Base-by-base conservation (phyloP, 257 asterid genomes). In the Nicotiana sylvestris region DNA sequence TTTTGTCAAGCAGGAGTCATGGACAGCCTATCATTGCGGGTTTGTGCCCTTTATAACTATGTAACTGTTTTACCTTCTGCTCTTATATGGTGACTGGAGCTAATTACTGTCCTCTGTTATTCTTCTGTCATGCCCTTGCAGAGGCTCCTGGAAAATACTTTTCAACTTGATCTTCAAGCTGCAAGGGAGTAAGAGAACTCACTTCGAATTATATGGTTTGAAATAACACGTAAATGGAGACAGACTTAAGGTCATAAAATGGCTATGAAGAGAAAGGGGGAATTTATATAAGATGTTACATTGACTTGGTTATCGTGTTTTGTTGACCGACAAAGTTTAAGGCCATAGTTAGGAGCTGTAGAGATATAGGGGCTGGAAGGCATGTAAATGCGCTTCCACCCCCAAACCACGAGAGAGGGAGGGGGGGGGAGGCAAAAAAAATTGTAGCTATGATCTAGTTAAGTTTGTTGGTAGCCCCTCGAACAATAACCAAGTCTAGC, bases 141-240 rank as follows among this genome's bases (percentile, higher is more conserved):
- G 99, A 93, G 99, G 91, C 99, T 93, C 57, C 82, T 95, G 49
- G 99, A 95, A 87, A 95, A 89, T 83, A 93, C 98, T 30, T 95
- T 95, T 89, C 91, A 85, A 88, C 96, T 91, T 37, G 99, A 95
- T 87, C 88, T 93, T 85, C 92, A 90, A 84, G 97, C 99, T 29
- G 84, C 89, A 87, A 90, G 98, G 90, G 98, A 95, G 99, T 95
- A 87, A 90, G 96, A 81, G 81, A n/a, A 9, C 68, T 81, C 64
- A 74, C 80, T 74, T 49, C 51, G 64, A 27, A 74, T 74, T 0
- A 16, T 46, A 27, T 74, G 39, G 12, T 74, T 49, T 25, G 15
- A 74, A 74, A 74, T 13, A 74, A 1, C 27, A 49, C 79, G 7
- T 43, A 74, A 43, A 25, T 46, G 61, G 27, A 30, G 12, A 21